Conservation (phyloP, 495 filamentous ascomycete genomes). For the Xylaria grammica region DNA sequence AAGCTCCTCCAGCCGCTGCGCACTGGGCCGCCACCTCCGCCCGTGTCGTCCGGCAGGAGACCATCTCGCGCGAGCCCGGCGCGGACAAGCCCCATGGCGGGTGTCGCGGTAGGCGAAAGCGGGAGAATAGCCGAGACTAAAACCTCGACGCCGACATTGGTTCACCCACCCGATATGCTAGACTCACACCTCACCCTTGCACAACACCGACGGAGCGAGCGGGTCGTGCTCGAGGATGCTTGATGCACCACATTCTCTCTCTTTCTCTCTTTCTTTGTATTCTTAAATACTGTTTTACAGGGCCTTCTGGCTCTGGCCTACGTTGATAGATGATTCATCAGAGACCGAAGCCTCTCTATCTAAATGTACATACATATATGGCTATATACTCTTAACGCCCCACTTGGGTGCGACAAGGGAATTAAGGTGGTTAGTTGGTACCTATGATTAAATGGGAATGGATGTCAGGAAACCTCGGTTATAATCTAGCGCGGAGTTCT, state of each 20-base stretch:
- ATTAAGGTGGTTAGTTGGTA: neutral
- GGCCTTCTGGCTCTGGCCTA: neutral
- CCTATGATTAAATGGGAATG: neutral
- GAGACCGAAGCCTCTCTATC: neutral
- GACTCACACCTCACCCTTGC: slow-evolving; percentile 19
- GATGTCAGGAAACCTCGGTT: slow-evolving; percentile 12
- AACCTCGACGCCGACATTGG: slow-evolving; percentile 41
- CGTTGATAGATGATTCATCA: slow-evolving; percentile 10
- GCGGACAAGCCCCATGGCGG: slow-evolving; percentile 25
- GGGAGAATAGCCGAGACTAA: slow-evolving; percentile 46
- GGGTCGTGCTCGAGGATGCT: slow-evolving; percentile 49
- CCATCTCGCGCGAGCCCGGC: slow-evolving; percentile 19
- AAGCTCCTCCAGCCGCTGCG: slow-evolving; percentile 48
- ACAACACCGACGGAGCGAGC: slow-evolving; percentile 53
- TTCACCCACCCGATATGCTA: slow-evolving; percentile 30
- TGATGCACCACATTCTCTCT: slow-evolving; percentile 1
- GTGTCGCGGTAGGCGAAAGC: slow-evolving; percentile 31
- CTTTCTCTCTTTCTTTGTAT: neutral
- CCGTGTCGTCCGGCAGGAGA: neutral
- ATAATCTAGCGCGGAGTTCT: slow-evolving; percentile 26
- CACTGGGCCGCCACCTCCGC: slow-evolving; percentile 23
- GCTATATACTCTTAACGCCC: neutral
- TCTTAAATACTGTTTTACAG: neutral
- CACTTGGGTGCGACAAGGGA: neutral
- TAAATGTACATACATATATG: slow-evolving; percentile 9